A percentile compares a stretch with the other conserved stretches of the same genome.
These are phyloP conservation scores for Alternaria viburni DNA, from an alignment of 2,329 filamentous ascomycete species.

Conservation along the genomic window DNA sequence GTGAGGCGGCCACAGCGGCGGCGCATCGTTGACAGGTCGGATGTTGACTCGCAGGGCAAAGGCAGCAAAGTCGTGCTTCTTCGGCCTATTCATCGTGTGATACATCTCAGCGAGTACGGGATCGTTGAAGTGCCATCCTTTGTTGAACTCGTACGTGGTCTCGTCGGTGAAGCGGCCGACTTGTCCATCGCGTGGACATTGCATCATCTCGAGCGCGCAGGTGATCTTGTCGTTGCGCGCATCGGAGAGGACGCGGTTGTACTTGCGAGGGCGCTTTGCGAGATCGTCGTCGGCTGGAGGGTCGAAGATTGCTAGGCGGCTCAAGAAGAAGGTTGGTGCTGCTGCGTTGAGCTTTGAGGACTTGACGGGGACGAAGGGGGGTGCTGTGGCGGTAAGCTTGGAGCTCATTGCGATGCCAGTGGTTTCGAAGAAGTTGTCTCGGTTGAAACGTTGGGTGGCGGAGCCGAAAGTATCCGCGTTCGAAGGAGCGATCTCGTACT, in stretches of 20 bases:
- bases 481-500: not conserved
- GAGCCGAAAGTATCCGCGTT: not conserved
- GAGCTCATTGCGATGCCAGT: not conserved
- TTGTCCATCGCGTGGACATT: not conserved
- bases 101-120: not conserved
- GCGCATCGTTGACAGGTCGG: not conserved
- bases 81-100: not conserved
- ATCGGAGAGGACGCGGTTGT: not conserved
- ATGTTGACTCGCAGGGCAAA: not conserved
- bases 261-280: not conserved
- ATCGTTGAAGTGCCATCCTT: not conserved
- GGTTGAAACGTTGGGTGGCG: fast-evolving
- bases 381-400: not conserved
- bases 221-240: not conserved
- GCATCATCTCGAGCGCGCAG: not conserved
- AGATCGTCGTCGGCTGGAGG: not conserved
- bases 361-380: not conserved
- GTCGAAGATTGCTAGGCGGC: not conserved
- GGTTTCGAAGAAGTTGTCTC: not conserved
- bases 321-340: not conserved
- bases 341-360: not conserved
- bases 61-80: not conserved
- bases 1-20: not conserved
- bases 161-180: not conserved
- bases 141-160: not conserved